Evolutionary conservation across 257 asterid species (phyloP), one percentile per base, ranked within the genome.

Genomic region (Solanum boliviense): DNA sequence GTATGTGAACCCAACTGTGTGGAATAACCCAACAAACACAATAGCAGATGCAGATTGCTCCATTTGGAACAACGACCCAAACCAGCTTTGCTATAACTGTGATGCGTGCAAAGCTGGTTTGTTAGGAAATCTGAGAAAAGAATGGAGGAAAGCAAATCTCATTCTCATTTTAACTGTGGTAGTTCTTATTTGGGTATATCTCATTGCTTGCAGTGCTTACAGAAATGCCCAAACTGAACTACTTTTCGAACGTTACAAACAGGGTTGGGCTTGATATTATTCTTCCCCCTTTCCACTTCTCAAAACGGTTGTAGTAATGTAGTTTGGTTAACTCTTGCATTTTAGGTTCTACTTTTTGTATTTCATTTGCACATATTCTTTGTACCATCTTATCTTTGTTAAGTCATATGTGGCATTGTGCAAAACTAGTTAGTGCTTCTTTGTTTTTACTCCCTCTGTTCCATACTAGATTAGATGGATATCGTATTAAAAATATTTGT

Each of bases 61-160:
- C 60, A 72, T 91, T 5, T 96, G 99, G 99, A 95, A 87, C 92
- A 96, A 94, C 46, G 94, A 95, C 41, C 95, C 94, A 5, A 89
- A 89, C 89, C 98, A 92, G 84, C 81, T 95, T 10, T 96, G 99
- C 92, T 95, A 94, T 79, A 90, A 94, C 58, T 96, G 98, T 52
- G 91, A 94, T 86, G 93, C 98, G 27, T 95, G 98, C 92, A 95
- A 94, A 83, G 98, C 98, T 1, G 98, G 98, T 46, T 89, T 96
- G 73, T 92, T 96, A 23, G 98, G 98, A 56, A 95, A 93, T 90
- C 46, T 96, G 62, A 90, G 98, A 89, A 89, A 86, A 5, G 98
- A 94, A 87, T 95, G 99, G 99, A 94, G 98, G 93, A 95, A 87
- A 83, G 96, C 89, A 20, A 94, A 95, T 89, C 74, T 94, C 21